phyloP scores from a whole-genome alignment of 1,284 basidiomycete genomes.

The Boletellus sp. region DNA sequence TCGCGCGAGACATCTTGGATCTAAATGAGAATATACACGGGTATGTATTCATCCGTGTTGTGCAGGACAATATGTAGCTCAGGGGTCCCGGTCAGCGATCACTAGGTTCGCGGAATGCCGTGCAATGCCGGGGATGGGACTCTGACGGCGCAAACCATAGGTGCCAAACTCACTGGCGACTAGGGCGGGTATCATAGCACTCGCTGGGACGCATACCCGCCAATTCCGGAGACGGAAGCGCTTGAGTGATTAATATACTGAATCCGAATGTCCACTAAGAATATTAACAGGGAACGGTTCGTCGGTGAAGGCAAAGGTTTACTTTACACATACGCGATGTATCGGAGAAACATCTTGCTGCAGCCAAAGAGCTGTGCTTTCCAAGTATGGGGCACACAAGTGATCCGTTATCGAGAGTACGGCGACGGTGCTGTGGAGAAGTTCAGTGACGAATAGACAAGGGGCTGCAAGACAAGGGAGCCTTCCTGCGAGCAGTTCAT shows the following conservation, averaged over 20 bases:
- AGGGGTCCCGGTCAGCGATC: slow-evolving; percentile 13
- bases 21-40: slow-evolving; percentile 52
- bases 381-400: slow-evolving; percentile 57
- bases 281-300: slow-evolving; percentile 52
- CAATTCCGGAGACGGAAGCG: slow-evolving; percentile 47
- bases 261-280: slow-evolving; percentile 71
- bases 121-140: slow-evolving; percentile 66
- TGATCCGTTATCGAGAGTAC: slow-evolving; percentile 51
- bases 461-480: slow-evolving; percentile 43
- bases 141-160: slow-evolving; percentile 44
- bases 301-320: slow-evolving; percentile 70
- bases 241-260: slow-evolving; percentile 69
- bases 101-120: slow-evolving; percentile 63
- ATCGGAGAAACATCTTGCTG: slow-evolving; percentile 53
- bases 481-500: slow-evolving; percentile 45
- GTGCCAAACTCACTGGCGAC: slow-evolving; percentile 57
- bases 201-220: slow-evolving; percentile 61
- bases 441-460: slow-evolving; percentile 41
- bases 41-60: slow-evolving; percentile 33
- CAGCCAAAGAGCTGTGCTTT: slow-evolving; percentile 59
- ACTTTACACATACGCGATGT: slow-evolving; percentile 69
- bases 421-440: slow-evolving; percentile 55
- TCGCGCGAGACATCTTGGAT: slow-evolving; percentile 51
- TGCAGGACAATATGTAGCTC: neutral
- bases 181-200: slow-evolving; percentile 66